A percentile compares a stretch with the other conserved stretches of the same genome.
Conservation (phyloP, 2,329 filamentous ascomycete species). For the Cytospora schulzeri region DNA sequence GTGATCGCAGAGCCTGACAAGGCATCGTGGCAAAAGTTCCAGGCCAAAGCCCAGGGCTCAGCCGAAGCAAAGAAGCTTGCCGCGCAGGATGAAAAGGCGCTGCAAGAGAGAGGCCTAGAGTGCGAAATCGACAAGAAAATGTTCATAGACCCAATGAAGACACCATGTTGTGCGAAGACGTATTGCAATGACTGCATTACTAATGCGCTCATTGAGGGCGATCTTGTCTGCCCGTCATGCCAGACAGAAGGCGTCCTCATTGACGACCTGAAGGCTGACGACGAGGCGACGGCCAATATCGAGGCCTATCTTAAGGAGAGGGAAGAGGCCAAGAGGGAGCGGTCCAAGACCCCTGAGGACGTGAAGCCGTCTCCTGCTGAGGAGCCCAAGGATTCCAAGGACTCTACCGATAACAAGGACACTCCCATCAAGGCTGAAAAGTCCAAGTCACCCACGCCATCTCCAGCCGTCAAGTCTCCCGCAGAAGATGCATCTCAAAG, state of each 20-base stretch:
- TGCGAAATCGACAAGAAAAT: conserved; percentile 97
- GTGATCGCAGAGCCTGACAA: conserved; percentile 96
- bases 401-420: conserved; percentile 41
- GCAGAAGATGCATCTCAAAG: conserved; percentile 34
- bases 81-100: conserved; percentile 77
- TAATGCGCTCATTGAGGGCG: conserved; percentile 96
- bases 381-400: conserved; percentile 34
- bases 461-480: conserved; percentile 37
- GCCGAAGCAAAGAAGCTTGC: conserved; percentile 80
- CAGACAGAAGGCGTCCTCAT: conserved; percentile 88
- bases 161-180: conserved; percentile 95
- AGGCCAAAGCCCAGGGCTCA: conserved; percentile 87
- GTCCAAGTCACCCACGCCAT: conserved; percentile 38
- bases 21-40: conserved; percentile 94
- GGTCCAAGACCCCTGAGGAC: conserved; percentile 50
- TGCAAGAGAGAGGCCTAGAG: conserved; percentile 85
- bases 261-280: conserved; percentile 84
- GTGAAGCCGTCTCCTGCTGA: conserved; percentile 36
- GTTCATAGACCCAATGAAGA: conserved; percentile 99
- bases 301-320: conserved; percentile 69
- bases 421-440: conserved; percentile 38
- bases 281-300: conserved; percentile 76
- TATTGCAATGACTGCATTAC: conserved; percentile 99
- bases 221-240: conserved; percentile 94
- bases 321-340: conserved; percentile 51